These are phyloP conservation scores for Botrytis squamosa DNA, from an alignment of 2,329 filamentous ascomycete species.

Conservation along the genomic window DNA sequence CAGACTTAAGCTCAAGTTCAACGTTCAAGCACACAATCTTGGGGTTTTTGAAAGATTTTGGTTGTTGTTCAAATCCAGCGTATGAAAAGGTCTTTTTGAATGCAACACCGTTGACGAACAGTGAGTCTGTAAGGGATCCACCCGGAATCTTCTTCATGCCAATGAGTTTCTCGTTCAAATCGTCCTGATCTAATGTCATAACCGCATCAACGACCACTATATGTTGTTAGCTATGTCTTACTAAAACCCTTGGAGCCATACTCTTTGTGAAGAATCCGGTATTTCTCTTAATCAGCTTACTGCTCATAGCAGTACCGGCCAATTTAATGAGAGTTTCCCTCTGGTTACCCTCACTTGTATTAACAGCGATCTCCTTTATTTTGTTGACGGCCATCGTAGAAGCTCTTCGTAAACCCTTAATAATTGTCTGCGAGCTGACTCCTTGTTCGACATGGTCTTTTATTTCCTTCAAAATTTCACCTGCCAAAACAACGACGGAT, in stretches of 20 bases:
- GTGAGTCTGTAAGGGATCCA: conserved; percentile 90
- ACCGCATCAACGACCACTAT: conserved; percentile 97
- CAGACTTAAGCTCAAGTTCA: conserved; percentile 95
- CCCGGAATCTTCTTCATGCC: conserved; percentile 98
- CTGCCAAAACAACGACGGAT: conserved; percentile 94
- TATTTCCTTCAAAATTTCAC: conserved; percentile 94
- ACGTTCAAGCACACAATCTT: conserved; percentile 98
- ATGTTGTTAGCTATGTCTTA: conserved; percentile 35
- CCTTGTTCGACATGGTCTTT: conserved; percentile 96
- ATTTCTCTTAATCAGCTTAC: conserved; percentile 98
- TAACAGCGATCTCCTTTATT: conserved; percentile 94
- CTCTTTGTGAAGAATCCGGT: conserved; percentile 97
- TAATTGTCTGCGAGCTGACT: conserved; percentile 94
- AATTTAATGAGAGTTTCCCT: conserved; percentile 86
- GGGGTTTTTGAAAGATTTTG: conserved; percentile 89
- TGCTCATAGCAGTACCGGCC: conserved; percentile 96
- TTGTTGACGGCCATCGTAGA: conserved; percentile 94
- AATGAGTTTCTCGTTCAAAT: conserved; percentile 96
- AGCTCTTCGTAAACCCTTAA: conserved; percentile 90
- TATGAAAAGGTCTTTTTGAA: conserved; percentile 99
- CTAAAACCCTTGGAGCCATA: conserved; percentile 45
- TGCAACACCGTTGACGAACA: conserved; percentile 96
- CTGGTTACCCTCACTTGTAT: conserved; percentile 77
- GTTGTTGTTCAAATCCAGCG: conserved; percentile 98
- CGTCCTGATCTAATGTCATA: conserved; percentile 90